Evolutionary conservation across 225 moss, liverwort and hornwort genomes (phyloP).

Genomic region (Lunularia cruciata): DNA sequence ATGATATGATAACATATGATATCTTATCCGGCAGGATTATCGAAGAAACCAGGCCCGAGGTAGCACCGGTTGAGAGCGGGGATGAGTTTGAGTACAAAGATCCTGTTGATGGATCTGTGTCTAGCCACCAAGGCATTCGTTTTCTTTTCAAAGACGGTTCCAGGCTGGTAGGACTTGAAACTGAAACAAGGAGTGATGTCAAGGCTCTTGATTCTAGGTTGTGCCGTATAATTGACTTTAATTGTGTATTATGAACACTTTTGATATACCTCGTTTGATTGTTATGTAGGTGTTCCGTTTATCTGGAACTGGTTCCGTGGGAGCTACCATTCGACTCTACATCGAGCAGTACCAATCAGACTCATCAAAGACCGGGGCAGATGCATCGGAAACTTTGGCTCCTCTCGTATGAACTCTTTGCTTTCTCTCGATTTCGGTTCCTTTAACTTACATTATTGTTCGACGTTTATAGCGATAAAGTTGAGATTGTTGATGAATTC

Average conservation of each 20-base stretch:
- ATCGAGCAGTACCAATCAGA: slow-evolving; percentile 92
- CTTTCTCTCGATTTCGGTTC: background rate
- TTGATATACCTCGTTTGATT: background rate
- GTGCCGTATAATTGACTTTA: too few species aligned
- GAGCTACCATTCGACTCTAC: slow-evolving; percentile 91
- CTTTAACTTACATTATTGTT: too few species aligned
- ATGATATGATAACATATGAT: too few species aligned
- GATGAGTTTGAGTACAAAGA: slow-evolving; percentile 99
- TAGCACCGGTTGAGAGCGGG: slow-evolving; percentile 69
- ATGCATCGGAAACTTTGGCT: slow-evolving; percentile 75
- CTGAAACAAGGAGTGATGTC: too few species aligned
- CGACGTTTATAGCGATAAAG: too few species aligned
- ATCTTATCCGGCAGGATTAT: slow-evolving; percentile 41
- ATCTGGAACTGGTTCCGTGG: slow-evolving; percentile 95
- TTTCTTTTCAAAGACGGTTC: slow-evolving; percentile 96
- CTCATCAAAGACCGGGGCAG: slow-evolving; percentile 71
- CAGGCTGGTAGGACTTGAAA: slow-evolving; percentile 61
- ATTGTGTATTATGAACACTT: too few species aligned
- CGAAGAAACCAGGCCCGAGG: slow-evolving; percentile 56
- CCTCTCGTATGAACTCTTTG: slow-evolving; percentile 63
- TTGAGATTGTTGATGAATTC: too few species aligned
- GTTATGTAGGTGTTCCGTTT: slow-evolving; percentile 76
- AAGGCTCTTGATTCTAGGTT: too few species aligned
- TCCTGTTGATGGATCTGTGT: slow-evolving; percentile 85
- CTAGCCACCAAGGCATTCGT: slow-evolving; percentile 97